These are phyloP conservation scores for Sporothrix euskadiensis DNA, from an alignment of 2,329 filamentous ascomycete species.

Conservation along the genomic window DNA sequence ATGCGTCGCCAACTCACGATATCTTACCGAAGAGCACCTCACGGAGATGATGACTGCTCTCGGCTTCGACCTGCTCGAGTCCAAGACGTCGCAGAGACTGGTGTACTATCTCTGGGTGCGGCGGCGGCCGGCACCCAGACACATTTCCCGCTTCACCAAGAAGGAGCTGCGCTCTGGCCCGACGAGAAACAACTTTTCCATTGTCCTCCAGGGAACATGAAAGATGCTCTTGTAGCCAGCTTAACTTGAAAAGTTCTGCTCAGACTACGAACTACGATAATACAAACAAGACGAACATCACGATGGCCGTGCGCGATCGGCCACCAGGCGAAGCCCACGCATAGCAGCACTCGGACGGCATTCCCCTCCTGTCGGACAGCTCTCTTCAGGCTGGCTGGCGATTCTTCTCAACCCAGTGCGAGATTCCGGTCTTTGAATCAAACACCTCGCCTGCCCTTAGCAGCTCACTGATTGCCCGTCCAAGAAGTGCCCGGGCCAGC, in stretches of 20 bases:
- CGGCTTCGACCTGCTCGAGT: slow-evolving; percentile 66
- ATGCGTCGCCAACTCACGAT: slow-evolving; percentile 87
- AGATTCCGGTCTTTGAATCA: no score
- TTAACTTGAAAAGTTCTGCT: neutral
- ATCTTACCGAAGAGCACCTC: slow-evolving; percentile 72
- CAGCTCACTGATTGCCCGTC: neutral
- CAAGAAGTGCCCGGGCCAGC: neutral
- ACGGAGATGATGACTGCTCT: slow-evolving; percentile 72
- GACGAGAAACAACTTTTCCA: slow-evolving; percentile 85
- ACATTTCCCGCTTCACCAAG: slow-evolving; percentile 60
- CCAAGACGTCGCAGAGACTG: slow-evolving; percentile 78
- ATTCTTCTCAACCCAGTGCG: no score
- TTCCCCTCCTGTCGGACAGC: no score
- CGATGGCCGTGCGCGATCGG: no score
- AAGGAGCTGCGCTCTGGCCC: slow-evolving; percentile 73
- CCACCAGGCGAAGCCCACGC: no score
- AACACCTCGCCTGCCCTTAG: neutral
- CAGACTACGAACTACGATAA: neutral
- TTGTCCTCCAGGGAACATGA: slow-evolving; percentile 58
- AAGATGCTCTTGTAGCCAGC: neutral
- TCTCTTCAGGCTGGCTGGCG: no score
- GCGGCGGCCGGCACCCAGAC: slow-evolving; percentile 33
- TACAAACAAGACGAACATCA: neutral
- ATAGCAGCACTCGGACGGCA: no score
- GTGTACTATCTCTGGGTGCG: slow-evolving; percentile 85